Conservation (phyloP, 768 basidiomycete species). For the Hypholoma sublateritium region DNA sequence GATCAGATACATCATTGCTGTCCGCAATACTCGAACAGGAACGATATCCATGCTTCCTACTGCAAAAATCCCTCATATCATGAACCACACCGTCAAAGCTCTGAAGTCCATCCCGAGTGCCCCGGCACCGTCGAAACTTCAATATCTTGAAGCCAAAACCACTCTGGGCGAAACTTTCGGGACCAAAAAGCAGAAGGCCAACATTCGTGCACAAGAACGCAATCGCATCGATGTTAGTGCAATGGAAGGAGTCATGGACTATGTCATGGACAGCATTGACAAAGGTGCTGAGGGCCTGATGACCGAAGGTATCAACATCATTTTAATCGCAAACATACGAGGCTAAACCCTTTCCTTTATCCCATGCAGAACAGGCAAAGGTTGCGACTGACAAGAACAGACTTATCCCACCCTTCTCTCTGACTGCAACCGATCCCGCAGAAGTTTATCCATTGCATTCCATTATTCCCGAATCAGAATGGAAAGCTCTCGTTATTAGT, state of each 20-base stretch:
- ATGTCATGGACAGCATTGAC: slow-evolving; percentile 83
- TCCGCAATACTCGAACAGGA: slow-evolving; percentile 76
- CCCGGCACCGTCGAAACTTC: slow-evolving; percentile 46
- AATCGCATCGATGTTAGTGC: slow-evolving; percentile 88
- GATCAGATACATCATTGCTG: slow-evolving; percentile 78
- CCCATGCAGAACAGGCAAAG: slow-evolving; percentile 61
- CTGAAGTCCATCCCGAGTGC: slow-evolving; percentile 64
- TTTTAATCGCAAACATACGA: background rate
- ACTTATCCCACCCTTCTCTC: slow-evolving; percentile 75
- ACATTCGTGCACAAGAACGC: slow-evolving; percentile 82
- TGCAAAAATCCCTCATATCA: slow-evolving; percentile 61
- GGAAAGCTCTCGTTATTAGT: slow-evolving; percentile 63
- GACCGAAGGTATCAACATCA: slow-evolving; percentile 57
- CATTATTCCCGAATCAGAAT: slow-evolving; percentile 81
- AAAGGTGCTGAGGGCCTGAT: slow-evolving; percentile 69
- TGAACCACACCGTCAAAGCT: slow-evolving; percentile 81
- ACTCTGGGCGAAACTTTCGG: slow-evolving; percentile 92
- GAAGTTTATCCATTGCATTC: slow-evolving; percentile 73
- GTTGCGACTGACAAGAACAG: slow-evolving; percentile 61
- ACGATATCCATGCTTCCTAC: slow-evolving; percentile 68
- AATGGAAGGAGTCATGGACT: slow-evolving; percentile 80
- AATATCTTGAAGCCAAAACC: slow-evolving; percentile 64
- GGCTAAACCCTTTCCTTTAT: slow-evolving; percentile 6
- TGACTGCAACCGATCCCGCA: slow-evolving; percentile 63
- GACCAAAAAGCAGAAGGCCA: slow-evolving; percentile 89